Evolutionary conservation across 2,329 filamentous ascomycete genomes (phyloP).

Genomic region (Colletotrichum spinosum): DNA sequence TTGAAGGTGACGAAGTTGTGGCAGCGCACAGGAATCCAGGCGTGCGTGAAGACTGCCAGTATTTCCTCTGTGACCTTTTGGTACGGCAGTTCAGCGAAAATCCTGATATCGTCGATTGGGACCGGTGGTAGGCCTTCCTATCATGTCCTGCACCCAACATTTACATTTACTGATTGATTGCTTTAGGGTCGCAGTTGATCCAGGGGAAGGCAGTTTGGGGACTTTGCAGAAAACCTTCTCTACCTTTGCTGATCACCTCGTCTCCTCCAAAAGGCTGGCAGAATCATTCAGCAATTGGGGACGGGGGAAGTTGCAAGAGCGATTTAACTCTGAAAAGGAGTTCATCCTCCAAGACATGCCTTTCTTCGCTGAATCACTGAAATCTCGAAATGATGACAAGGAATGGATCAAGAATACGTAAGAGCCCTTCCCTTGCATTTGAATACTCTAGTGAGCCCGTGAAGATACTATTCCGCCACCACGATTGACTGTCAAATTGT

Average conservation of each 20-base stretch:
- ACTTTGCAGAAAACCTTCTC: no score
- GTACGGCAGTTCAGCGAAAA: background rate
- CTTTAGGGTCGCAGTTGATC: background rate
- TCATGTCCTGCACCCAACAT: background rate
- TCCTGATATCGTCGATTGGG: background rate
- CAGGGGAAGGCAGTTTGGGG: no score
- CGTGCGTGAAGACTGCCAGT: background rate
- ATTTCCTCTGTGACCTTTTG: background rate
- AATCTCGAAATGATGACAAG: background rate
- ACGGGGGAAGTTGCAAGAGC: background rate
- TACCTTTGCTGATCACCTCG: no score
- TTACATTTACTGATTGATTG: background rate
- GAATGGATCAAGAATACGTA: slow-evolving; percentile 11
- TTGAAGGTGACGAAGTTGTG: background rate
- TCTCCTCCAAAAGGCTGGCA: no score
- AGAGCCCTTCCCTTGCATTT: background rate
- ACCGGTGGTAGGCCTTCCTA: background rate
- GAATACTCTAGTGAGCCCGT: background rate
- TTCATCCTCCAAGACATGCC: background rate
- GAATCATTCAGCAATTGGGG: background rate
- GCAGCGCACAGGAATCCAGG: no score
- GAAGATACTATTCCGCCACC: no score
- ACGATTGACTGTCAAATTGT: no score
- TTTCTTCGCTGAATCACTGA: background rate
- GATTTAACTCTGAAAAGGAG: background rate